Percentiles rank a stretch among this genome's conserved stretches.
Conservation (phyloP, 148 eudicot species). For the Diospyros kaki region DNA sequence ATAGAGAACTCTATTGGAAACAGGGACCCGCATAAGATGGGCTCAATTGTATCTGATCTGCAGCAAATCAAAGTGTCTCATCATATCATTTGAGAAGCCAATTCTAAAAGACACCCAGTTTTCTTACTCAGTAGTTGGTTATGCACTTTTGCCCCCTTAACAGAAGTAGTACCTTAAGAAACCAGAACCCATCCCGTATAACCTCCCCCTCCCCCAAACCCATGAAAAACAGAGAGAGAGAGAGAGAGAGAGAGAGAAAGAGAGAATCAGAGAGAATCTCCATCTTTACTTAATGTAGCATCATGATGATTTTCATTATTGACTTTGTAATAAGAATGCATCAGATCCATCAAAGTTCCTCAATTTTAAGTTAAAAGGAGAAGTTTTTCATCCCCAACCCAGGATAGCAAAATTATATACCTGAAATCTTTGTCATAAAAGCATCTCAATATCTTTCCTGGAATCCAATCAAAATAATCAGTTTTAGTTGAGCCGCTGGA, state of each 20-base stretch:
- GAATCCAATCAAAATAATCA: conserved; percentile 78
- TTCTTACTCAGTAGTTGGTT: neutral
- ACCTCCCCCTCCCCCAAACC: neutral
- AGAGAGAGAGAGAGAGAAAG: neutral
- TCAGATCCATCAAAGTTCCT: neutral
- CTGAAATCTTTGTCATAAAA: conserved; percentile 93
- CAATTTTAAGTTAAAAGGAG: neutral
- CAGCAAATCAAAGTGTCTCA: conserved; percentile 25
- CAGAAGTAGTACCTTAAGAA: neutral
- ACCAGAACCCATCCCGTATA: neutral
- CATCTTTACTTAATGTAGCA: neutral
- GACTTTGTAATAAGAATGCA: neutral
- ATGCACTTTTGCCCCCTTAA: neutral
- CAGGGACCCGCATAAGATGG: conserved; percentile 51
- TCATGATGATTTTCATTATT: neutral
- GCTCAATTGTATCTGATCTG: conserved; percentile 88
- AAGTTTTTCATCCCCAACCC: neutral
- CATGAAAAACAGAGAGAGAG: neutral
- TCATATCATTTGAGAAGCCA: neutral
- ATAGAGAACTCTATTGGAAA: conserved; percentile 71
- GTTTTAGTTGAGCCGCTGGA: conserved; percentile 26
- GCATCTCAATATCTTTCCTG: conserved; percentile 90
- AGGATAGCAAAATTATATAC: conserved; percentile 28
- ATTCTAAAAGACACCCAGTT: neutral
- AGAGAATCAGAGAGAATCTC: no score